phyloP scores from a whole-genome alignment of 208 protist genomes.

The Eutreptiella sp. region DNA sequence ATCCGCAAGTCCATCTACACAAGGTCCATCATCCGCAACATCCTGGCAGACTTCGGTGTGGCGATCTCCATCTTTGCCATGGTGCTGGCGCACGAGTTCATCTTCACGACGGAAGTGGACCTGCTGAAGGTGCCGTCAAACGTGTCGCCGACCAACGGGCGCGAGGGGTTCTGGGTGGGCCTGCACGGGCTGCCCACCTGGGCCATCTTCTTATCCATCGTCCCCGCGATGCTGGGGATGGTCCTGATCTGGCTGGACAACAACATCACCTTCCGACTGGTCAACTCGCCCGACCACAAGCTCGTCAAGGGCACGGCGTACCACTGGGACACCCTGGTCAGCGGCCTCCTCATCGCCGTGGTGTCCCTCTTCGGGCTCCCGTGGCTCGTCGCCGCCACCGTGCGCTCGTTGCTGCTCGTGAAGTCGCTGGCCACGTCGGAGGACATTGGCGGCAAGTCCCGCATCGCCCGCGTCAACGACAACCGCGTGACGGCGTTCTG shows the following conservation, averaged over 20 bases:
- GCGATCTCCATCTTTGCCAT: too few species aligned
- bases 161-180: neutral
- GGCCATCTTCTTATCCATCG: conserved; percentile 22
- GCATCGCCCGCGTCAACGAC: neutral
- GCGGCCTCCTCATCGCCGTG: conserved; percentile 31
- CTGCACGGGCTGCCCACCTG: conserved; percentile 5
- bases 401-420: conserved; percentile 41
- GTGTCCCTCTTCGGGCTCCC: conserved; percentile 37
- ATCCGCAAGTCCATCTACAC: too few species aligned
- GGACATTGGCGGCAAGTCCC: conserved; percentile 1
- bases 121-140: too few species aligned
- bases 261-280: conserved; percentile 42
- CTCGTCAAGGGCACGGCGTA: conserved; percentile 37
- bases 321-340: conserved; percentile 46
- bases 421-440: neutral
- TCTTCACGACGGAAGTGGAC: too few species aligned
- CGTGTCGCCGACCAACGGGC: too few species aligned
- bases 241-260: conserved; percentile 49
- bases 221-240: conserved; percentile 35
- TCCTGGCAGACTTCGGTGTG: too few species aligned
- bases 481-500: conserved; percentile 22
- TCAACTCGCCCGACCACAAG: conserved; percentile 30
- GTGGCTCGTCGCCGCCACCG: conserved; percentile 40
- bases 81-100: too few species aligned
- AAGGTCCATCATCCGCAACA: too few species aligned